Evolutionary conservation across 331 rosid species (phyloP).

Genomic region (Pyrus hybrid): DNA sequence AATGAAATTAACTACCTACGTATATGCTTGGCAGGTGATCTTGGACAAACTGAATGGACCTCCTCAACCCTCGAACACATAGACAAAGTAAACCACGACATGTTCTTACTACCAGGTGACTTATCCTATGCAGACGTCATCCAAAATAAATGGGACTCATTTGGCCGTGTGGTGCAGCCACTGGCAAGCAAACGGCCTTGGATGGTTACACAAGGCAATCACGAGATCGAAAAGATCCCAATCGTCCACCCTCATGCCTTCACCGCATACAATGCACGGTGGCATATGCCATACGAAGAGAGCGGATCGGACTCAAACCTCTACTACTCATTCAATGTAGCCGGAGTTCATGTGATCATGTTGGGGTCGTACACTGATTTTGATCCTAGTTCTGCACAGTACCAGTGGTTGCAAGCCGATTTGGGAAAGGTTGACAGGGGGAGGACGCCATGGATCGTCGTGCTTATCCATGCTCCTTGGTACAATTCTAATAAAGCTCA

Average conservation of each 20-base stretch:
- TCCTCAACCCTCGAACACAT: slow-evolving; percentile 44
- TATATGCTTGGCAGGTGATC: slow-evolving; percentile 39
- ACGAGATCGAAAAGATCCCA: slow-evolving; percentile 62
- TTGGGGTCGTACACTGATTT: slow-evolving; percentile 74
- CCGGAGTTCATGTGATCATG: slow-evolving; percentile 77
- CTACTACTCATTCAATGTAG: slow-evolving; percentile 69
- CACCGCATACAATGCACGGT: slow-evolving; percentile 76
- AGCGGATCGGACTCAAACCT: slow-evolving; percentile 74
- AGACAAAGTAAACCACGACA: slow-evolving; percentile 39
- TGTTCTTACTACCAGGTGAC: slow-evolving; percentile 68
- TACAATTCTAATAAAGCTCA: slow-evolving; percentile 72
- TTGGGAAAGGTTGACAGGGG: slow-evolving; percentile 38
- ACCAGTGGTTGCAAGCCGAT: slow-evolving; percentile 52
- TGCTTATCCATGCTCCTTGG: slow-evolving; percentile 82
- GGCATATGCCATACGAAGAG: slow-evolving; percentile 70
- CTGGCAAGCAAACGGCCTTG: slow-evolving; percentile 78
- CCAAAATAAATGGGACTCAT: slow-evolving; percentile 66
- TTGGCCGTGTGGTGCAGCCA: slow-evolving; percentile 66
- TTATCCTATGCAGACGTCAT: slow-evolving; percentile 45
- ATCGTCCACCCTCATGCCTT: slow-evolving; percentile 21
- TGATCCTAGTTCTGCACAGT: slow-evolving; percentile 40
- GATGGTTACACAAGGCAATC: slow-evolving; percentile 92
- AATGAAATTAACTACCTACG: too few relatives aligned
- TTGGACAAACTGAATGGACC: slow-evolving; percentile 82
- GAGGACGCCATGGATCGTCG: slow-evolving; percentile 63